A percentile compares a stretch with the other conserved stretches of the same genome.
Conservation (phyloP, 352 stramenopile genomes). For the Thalassiosira livingstoniorum region DNA sequence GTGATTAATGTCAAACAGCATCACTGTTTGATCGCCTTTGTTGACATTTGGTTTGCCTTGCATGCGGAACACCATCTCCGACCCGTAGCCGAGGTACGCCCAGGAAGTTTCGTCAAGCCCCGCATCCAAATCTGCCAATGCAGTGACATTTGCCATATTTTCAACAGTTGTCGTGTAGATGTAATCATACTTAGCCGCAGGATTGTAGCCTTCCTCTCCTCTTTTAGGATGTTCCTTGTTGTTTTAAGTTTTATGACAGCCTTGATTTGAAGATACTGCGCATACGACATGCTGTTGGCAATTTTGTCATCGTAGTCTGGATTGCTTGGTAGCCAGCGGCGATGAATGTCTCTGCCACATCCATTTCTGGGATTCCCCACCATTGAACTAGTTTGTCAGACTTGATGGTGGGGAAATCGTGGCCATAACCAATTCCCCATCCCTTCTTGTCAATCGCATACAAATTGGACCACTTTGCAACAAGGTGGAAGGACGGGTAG, state of each 20-base stretch:
- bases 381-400: neutral
- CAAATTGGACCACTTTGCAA: neutral
- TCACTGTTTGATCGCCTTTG: constrained; percentile 22
- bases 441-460: neutral
- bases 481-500: neutral
- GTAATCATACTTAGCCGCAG: constrained; percentile 28
- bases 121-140: neutral
- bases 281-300: neutral
- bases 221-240: neutral
- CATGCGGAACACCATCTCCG: neutral
- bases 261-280: constrained; percentile 24
- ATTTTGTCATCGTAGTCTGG: constrained; percentile 4
- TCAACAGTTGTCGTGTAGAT: constrained; percentile 6
- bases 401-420: neutral
- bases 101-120: constrained; percentile 23
- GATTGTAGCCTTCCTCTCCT: constrained; percentile 14
- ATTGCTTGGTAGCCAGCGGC: neutral
- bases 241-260: constrained; percentile 20
- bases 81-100: constrained; percentile 7
- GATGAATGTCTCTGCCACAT: neutral
- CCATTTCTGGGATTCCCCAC: neutral
- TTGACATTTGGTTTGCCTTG: constrained; percentile 16
- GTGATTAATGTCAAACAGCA: constrained; percentile 16
- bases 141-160: constrained; percentile 29
- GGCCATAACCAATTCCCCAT: neutral